Percentiles rank a stretch among this genome's conserved stretches.
Evolutionary conservation across 1,284 basidiomycete species (phyloP).

Genomic region (Fomitiporia mediterranea): DNA sequence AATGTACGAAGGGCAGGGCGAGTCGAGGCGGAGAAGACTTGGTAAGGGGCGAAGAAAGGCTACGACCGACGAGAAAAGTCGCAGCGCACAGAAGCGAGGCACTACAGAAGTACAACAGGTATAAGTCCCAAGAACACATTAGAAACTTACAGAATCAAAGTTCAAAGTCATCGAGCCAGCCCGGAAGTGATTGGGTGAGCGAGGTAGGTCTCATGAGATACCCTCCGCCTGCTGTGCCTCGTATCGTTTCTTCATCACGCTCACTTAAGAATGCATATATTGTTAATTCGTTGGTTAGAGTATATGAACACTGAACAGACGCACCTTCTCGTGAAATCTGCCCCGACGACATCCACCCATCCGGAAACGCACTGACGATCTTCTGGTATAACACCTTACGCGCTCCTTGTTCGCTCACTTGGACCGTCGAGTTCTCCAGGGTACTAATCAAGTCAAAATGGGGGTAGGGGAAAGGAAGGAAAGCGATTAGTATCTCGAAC

Average conservation of each 20-base stretch:
- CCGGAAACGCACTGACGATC: constrained; percentile 72
- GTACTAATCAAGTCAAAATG: constrained; percentile 35
- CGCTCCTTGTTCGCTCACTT: constrained; percentile 73
- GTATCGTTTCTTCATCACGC: constrained; percentile 63
- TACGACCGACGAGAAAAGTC: neutral
- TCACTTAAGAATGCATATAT: constrained; percentile 44
- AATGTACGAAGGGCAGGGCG: neutral
- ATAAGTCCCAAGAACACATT: neutral
- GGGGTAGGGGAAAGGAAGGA: too few species aligned
- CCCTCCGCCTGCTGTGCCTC: constrained; percentile 22
- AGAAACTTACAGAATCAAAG: neutral
- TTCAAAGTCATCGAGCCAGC: neutral
- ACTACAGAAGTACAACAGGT: neutral
- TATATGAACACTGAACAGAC: constrained; percentile 17
- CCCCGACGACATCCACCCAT: constrained; percentile 61
- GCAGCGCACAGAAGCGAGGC: neutral
- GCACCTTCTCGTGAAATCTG: constrained; percentile 45
- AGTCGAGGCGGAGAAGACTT: neutral
- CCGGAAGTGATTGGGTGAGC: neutral
- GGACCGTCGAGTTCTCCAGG: constrained; percentile 59
- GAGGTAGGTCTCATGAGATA: neutral
- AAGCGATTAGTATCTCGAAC: constrained; percentile 9
- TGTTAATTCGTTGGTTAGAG: constrained; percentile 30
- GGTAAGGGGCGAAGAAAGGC: neutral
- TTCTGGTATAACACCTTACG: constrained; percentile 76